Base-by-base conservation (phyloP, 2,329 filamentous ascomycete genomes). In the Stylonectria norvegica region DNA sequence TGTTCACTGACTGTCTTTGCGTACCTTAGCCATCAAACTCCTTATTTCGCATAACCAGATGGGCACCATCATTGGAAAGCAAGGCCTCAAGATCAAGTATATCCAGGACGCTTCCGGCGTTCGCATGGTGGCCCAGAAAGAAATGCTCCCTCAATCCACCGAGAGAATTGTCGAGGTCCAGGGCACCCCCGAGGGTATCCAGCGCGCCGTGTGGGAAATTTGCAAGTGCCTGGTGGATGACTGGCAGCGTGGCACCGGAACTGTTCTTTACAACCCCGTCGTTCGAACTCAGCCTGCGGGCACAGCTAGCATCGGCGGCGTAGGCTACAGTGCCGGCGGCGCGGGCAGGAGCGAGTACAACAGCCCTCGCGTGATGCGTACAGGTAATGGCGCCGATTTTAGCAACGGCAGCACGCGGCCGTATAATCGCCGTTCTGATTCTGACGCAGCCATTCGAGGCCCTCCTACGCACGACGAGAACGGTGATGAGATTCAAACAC, bases 31-130 rank as follows among this genome's bases (percentile, higher is more conserved):
- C 47, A 87, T 98, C 66, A 95, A 95, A 63, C 83, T 98, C 20
- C 84, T 98, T 64, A 97, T 98, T 67, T 98, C 93, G 22, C 91
- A 98, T 74, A 97, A 97, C 67, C 93, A 98, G 71, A 98, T 98
- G 93, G 93, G 93, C 48, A 98, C 93, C 59, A 96, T 98, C 71
- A 98, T 98, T 62, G 93, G 93, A 58, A 83, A 89, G 52, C 87
- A 94, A 66, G 93, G 93, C 44, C 77, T 96, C 54, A 98, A 97
- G 76, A 98, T 98, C 76, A 98, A 98, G 78, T 88, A 96, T 65
- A 98, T 98, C 55, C 93, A 98, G 66, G 93, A 98, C 65, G 84
- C 83, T 20, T 97, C 93, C 5, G 90, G 90, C 51, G 93, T 97
- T 43, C 90, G 93, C 62, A 98, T 98, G 93, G 90, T 98, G 34